Evolutionary conservation across 2,329 filamentous ascomycete species (phyloP).

Genomic region (Drechmeria coniospora): DNA sequence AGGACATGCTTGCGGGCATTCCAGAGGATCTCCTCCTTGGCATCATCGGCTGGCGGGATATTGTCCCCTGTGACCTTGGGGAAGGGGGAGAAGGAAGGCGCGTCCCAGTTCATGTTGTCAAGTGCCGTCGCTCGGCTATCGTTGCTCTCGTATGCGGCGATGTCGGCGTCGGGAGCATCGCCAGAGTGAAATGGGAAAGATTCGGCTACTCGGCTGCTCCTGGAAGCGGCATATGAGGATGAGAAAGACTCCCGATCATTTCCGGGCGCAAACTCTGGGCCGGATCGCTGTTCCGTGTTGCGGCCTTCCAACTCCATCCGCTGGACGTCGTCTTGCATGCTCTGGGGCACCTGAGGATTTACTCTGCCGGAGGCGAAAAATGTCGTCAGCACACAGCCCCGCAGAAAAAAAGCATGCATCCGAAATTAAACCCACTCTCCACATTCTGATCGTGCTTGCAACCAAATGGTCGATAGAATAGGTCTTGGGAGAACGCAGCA

Average conservation of each 20-base stretch:
- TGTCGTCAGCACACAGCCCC: constrained; percentile 21
- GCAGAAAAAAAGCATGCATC: constrained; percentile 5
- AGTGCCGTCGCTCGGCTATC: constrained; percentile 20
- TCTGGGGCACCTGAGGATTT: constrained; percentile 89
- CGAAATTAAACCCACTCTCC: not conserved
- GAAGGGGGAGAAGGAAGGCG: constrained; percentile 80
- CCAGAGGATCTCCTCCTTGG: constrained; percentile 82
- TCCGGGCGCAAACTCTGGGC: constrained; percentile 14
- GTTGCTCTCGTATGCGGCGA: constrained; percentile 21
- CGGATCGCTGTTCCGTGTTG: constrained; percentile 22
- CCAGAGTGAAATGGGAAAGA: constrained; percentile 5
- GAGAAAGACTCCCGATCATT: constrained; percentile 27
- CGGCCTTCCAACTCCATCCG: constrained; percentile 73
- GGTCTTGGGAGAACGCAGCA: constrained; percentile 6
- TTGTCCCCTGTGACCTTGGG: constrained; percentile 76
- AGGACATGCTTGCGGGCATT: constrained; percentile 70
- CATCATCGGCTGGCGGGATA: constrained; percentile 84
- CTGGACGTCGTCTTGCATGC: constrained; percentile 89
- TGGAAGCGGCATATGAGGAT: constrained; percentile 21
- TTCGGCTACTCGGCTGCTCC: constrained; percentile 2
- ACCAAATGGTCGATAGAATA: not conserved
- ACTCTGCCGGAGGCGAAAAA: constrained; percentile 41
- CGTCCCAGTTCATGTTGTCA: constrained; percentile 32
- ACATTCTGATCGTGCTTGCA: not conserved
- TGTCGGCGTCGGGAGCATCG: constrained; percentile 17